Percentiles rank a stretch among this genome's conserved stretches.
Evolutionary conservation across 1,284 basidiomycete genomes (phyloP).

Genomic region (Marasmius oreades): DNA sequence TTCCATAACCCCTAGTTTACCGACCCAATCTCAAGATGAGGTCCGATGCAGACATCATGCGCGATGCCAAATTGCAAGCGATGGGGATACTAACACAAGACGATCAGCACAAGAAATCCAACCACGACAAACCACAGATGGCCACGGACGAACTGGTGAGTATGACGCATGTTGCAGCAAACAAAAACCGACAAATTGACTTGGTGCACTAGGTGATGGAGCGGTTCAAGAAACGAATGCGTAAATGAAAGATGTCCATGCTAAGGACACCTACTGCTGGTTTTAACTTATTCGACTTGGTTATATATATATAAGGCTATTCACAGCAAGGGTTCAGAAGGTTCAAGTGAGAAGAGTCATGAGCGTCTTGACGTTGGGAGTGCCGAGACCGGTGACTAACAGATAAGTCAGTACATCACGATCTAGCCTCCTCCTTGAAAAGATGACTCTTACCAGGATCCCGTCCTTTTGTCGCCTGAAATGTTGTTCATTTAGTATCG

Average conservation of each 20-base stretch:
- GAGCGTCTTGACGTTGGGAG: conserved; percentile 21
- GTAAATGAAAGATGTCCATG: conserved; percentile 45
- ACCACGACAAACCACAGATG: conserved; percentile 66
- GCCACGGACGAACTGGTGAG: conserved; percentile 89
- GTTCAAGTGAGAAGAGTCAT: conserved; percentile 9
- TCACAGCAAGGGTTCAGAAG: not conserved
- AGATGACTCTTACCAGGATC: conserved; percentile 8
- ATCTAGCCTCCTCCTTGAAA: not conserved
- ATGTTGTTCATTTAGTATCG: not conserved
- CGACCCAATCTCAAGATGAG: conserved; percentile 75
- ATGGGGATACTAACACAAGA: conserved; percentile 68
- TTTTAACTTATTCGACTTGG: not conserved
- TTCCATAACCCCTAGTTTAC: too few species aligned
- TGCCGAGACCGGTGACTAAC: conserved; percentile 11
- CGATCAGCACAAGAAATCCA: conserved; percentile 44
- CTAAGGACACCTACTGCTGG: not conserved
- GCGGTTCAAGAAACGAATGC: conserved; percentile 84
- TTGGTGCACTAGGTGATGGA: conserved; percentile 65
- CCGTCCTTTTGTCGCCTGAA: conserved; percentile 11
- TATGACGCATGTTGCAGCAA: conserved; percentile 16
- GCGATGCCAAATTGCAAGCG: conserved; percentile 81
- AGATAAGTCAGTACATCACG: not conserved
- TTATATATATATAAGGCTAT: not conserved
- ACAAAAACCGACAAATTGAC: conserved; percentile 7
- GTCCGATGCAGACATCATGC: conserved; percentile 82